Evolutionary conservation across 139 green algal species (phyloP).

Genomic region (Volvox africanus): DNA sequence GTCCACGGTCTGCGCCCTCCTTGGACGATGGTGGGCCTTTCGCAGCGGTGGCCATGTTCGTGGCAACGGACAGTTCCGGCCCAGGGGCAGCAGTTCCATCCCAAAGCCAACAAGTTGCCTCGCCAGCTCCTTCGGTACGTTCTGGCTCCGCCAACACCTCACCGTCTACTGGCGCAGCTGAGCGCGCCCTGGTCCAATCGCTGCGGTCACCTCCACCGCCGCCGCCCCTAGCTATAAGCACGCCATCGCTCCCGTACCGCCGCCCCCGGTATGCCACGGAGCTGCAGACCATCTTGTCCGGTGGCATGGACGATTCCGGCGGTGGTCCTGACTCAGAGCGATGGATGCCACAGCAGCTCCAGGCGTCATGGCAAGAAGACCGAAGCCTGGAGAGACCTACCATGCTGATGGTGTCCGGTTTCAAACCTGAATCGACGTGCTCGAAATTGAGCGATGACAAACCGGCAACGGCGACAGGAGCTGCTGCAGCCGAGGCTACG

Average conservation of each 20-base stretch:
- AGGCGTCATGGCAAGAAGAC: not conserved
- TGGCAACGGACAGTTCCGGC: not conserved
- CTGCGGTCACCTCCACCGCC: not conserved
- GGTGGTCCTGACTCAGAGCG: not conserved
- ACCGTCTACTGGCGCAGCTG: no score
- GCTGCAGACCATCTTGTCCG: constrained; percentile 31
- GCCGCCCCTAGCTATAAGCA: not conserved
- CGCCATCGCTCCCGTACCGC: not conserved
- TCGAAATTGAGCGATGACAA: not conserved
- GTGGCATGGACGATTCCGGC: not conserved
- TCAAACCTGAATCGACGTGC: not conserved
- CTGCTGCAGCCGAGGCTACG: not conserved
- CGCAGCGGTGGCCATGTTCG: not conserved
- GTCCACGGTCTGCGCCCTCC: not conserved
- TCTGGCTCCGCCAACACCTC: no score
- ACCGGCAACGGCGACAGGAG: no score
- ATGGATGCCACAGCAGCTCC: not conserved
- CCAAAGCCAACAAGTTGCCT: not conserved
- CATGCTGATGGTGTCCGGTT: not conserved
- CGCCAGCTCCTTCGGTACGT: not conserved
- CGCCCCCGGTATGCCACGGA: constrained; percentile 3
- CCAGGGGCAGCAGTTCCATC: not conserved
- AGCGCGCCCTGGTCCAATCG: not conserved
- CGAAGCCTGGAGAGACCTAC: not conserved
- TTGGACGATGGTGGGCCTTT: not conserved